A percentile compares a stretch with the other conserved stretches of the same genome.
Evolutionary conservation across 305 asterid genomes (phyloP).

Genomic region (Salvia sclarea): DNA sequence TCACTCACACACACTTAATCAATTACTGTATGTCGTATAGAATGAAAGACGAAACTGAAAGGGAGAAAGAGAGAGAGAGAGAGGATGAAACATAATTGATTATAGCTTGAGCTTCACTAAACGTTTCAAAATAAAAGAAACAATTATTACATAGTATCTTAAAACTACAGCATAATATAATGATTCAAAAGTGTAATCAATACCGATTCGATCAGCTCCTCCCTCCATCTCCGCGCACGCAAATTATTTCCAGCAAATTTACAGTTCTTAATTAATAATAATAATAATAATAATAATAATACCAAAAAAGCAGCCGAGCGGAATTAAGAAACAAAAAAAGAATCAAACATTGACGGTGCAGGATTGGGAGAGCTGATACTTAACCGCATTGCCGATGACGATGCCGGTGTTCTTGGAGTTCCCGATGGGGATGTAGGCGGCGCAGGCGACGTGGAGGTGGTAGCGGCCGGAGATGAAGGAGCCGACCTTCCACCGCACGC

Average conservation of each 20-base stretch:
- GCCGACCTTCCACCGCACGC: conserved; percentile 66
- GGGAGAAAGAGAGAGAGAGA: neutral
- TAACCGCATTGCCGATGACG: conserved; percentile 47
- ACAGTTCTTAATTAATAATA: conserved; percentile 26
- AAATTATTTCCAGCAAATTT: conserved; percentile 32
- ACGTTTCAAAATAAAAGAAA: conserved; percentile 17
- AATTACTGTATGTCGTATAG: neutral
- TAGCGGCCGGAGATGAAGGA: conserved; percentile 53
- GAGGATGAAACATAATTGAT: neutral
- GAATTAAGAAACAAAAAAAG: neutral
- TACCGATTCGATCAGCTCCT: neutral
- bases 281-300: neutral
- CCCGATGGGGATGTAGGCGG: conserved; percentile 54
- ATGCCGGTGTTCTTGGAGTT: conserved; percentile 41
- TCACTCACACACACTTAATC: neutral
- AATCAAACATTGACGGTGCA: conserved; percentile 56
- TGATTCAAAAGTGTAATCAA: conserved; percentile 5
- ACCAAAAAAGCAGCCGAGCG: neutral
- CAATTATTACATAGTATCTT: conserved; percentile 8
- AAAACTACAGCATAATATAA: conserved; percentile 4
- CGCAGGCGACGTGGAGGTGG: conserved; percentile 62
- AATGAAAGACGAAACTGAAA: too few species aligned
- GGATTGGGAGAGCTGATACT: conserved; percentile 62
- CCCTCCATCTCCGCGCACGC: neutral
- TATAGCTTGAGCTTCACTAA: neutral